These are phyloP conservation scores for Linum usitatissimum DNA, from an alignment of 345 rosid species.

Conservation along the genomic window DNA sequence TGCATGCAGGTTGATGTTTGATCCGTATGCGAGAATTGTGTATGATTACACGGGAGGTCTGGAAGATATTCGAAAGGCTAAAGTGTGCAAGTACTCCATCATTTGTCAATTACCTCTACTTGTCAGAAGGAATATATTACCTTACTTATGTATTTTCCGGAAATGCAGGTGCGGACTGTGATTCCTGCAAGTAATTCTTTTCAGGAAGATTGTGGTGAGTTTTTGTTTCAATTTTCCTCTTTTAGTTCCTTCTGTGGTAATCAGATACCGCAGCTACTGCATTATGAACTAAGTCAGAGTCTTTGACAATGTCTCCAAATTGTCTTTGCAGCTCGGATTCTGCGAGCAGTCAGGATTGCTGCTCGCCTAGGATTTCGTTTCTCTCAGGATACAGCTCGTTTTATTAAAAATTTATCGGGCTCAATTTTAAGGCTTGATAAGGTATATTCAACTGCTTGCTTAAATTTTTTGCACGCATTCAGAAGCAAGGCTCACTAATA, in stretches of 20 bases:
- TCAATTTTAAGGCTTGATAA: conserved; percentile 57
- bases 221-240: neutral
- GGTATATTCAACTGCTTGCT: conserved; percentile 26
- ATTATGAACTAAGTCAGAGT: neutral
- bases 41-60: conserved; percentile 88
- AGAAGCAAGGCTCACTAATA: conserved; percentile 9
- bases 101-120: conserved; percentile 17
- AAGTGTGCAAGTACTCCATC: conserved; percentile 68
- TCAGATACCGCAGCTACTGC: neutral
- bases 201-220: conserved; percentile 34
- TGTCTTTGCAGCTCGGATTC: conserved; percentile 62
- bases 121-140: neutral
- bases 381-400: conserved; percentile 72
- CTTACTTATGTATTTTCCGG: conserved; percentile 6
- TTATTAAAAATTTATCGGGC: conserved; percentile 43
- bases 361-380: conserved; percentile 71
- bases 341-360: conserved; percentile 63
- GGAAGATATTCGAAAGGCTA: conserved; percentile 79
- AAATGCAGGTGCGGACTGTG: conserved; percentile 47
- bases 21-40: conserved; percentile 71
- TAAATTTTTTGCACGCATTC: neutral
- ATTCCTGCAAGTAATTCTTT: conserved; percentile 53
- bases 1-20: conserved; percentile 71
- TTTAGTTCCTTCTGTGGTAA: conserved; percentile 1
- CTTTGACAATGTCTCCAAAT: neutral